A percentile compares a stretch with the other conserved stretches of the same genome.
Conservation (phyloP, 2,329 filamentous ascomycete genomes). For the Penicillium olsonii region DNA sequence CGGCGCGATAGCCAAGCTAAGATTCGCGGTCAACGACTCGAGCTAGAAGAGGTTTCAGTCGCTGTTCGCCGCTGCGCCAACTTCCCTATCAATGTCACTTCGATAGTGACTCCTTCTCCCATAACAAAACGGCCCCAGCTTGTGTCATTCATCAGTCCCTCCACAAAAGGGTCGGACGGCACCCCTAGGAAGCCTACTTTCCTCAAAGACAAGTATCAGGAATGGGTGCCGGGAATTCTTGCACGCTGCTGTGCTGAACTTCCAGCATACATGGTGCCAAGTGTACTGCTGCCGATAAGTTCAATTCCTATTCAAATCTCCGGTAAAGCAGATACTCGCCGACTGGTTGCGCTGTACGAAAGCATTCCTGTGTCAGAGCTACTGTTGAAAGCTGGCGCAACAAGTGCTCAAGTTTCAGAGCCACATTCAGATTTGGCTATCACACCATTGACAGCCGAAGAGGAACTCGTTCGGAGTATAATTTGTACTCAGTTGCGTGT, state of each 20-base stretch:
- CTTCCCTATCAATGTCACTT: constrained; percentile 14
- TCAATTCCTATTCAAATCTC: constrained; percentile 14
- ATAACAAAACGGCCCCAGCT: constrained; percentile 16
- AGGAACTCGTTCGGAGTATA: not conserved
- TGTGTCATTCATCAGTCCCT: constrained; percentile 13
- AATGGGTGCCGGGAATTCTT: constrained; percentile 11
- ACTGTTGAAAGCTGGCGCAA: not conserved
- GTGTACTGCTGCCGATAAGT: constrained; percentile 2
- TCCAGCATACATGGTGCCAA: constrained; percentile 17
- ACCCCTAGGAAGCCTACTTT: not conserved
- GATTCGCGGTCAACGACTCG: constrained; percentile 12
- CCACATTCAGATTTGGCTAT: not conserved
- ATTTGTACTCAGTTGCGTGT: not conserved
- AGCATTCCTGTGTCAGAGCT: constrained; percentile 11
- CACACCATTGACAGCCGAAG: not conserved
- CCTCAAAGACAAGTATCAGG: constrained; percentile 4
- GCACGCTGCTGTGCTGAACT: constrained; percentile 6
- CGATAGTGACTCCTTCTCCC: constrained; percentile 15
- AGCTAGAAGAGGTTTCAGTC: constrained; percentile 11
- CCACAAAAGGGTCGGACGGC: not conserved
- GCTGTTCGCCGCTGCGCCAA: constrained; percentile 9
- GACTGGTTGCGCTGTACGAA: constrained; percentile 11
- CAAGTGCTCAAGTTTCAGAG: not conserved
- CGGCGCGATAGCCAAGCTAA: constrained; percentile 10
- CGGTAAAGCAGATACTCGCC: constrained; percentile 14